These are phyloP conservation scores for Saturnispora besseyi DNA, from an alignment of 805 yeast species.

Conservation along the genomic window DNA sequence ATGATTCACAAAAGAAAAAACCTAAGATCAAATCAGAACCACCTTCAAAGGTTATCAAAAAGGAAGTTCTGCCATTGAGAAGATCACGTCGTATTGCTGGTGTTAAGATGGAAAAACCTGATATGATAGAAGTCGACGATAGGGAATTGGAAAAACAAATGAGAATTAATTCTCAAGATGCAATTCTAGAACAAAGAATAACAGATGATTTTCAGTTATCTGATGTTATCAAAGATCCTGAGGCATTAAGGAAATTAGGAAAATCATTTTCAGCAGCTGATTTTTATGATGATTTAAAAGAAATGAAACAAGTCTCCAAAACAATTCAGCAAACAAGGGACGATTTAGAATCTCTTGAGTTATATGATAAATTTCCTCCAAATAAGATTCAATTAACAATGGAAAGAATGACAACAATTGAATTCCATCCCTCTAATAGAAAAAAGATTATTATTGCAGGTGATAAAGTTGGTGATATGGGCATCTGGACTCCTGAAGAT, in stretches of 20 bases:
- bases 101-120: conserved; percentile 28
- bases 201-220: conserved; percentile 56
- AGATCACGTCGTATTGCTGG: conserved; percentile 78
- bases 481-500: conserved; percentile 73
- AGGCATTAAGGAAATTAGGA: conserved; percentile 32
- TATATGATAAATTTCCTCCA: conserved; percentile 54
- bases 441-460: conserved; percentile 72
- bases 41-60: conserved; percentile 19
- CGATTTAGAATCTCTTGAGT: conserved; percentile 40
- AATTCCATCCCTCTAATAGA: conserved; percentile 64
- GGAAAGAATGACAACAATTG: conserved; percentile 64
- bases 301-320: conserved; percentile 29
- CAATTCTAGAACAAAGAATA: conserved; percentile 46
- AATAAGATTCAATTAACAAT: conserved; percentile 61
- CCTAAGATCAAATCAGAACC: conserved; percentile 9
- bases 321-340: conserved; percentile 41
- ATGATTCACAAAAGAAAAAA: conserved; percentile 1
- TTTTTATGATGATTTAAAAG: conserved; percentile 47
- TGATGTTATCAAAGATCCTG: conserved; percentile 42
- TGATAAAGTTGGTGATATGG: conserved; percentile 79
- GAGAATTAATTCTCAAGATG: conserved; percentile 25
- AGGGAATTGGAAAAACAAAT: conserved; percentile 31
- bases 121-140: conserved; percentile 36
- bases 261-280: conserved; percentile 60
- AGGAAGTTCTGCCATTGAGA: conserved; percentile 47